Conservation (phyloP, 2,329 filamentous ascomycete species). For the Aspergillus hiratsukae region DNA sequence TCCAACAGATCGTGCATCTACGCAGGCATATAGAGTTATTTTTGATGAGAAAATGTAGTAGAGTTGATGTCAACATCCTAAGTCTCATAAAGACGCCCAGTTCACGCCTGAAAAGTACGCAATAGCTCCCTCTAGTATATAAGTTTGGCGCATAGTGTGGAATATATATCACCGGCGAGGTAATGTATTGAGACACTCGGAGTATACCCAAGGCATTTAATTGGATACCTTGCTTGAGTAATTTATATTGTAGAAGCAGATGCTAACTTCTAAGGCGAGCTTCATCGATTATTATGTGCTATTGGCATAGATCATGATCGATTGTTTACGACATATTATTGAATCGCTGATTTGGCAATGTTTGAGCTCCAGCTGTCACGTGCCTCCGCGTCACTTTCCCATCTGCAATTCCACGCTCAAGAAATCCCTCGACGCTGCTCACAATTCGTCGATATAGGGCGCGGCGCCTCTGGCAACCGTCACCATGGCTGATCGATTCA, state of each 20-base stretch:
- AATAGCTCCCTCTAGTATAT: no score
- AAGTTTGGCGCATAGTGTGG: no score
- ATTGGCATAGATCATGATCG: not conserved
- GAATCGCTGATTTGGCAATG: not conserved
- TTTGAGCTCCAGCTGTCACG: not conserved
- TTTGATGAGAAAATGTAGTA: no score
- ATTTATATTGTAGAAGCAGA: not conserved
- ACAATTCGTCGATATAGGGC: not conserved
- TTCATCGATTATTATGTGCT: not conserved
- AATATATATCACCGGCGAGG: not conserved
- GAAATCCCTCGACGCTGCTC: not conserved
- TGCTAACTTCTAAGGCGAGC: no score
- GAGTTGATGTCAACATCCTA: no score
- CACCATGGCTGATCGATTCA: slow-evolving; percentile 39
- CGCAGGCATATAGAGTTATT: not conserved
- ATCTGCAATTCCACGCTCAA: not conserved
- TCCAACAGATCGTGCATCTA: no score
- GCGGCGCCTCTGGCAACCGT: not conserved
- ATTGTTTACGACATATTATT: not conserved
- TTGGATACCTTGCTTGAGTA: not conserved
- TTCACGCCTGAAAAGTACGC: no score
- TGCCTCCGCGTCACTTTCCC: not conserved
- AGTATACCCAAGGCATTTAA: not conserved
- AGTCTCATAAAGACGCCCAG: not conserved
- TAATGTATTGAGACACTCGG: no score